phyloP scores from a whole-genome alignment of 2,329 filamentous ascomycete genomes.

The Neofusicoccum ribis region DNA sequence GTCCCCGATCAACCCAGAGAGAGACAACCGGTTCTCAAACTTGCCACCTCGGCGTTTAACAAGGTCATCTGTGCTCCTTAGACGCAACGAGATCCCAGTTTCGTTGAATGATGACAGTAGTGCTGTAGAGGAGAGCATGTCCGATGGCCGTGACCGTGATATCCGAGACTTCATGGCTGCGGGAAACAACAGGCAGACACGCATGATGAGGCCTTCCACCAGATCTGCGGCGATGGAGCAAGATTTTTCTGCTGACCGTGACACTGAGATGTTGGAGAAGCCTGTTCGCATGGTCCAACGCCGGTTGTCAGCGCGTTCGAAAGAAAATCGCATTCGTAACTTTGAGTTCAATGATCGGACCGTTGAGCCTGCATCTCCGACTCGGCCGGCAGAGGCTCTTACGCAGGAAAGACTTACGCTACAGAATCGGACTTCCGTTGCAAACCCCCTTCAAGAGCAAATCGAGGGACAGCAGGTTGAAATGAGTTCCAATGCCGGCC shows the following conservation, averaged over 20 bases:
- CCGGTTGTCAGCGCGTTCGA: neutral
- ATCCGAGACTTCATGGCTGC: slow-evolving; percentile 31
- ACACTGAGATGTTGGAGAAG: neutral
- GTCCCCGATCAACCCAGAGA: neutral
- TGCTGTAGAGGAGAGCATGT: slow-evolving; percentile 19
- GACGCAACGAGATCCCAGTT: neutral
- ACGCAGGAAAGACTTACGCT: neutral
- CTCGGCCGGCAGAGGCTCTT: neutral
- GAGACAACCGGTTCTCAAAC: neutral
- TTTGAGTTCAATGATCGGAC: neutral
- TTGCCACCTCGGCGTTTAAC: neutral
- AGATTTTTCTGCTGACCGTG: neutral
- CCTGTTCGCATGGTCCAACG: neutral
- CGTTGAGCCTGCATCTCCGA: neutral
- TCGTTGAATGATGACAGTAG: neutral
- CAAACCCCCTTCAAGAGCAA: neutral
- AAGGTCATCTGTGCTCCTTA: neutral
- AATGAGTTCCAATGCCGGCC: neutral
- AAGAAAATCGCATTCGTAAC: neutral
- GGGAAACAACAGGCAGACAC: slow-evolving; percentile 11
- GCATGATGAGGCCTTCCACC: slow-evolving; percentile 24
- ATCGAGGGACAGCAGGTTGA: neutral
- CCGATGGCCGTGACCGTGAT: slow-evolving; percentile 29
- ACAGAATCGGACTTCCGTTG: neutral
- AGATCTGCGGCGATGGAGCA: neutral